Percentiles rank a stretch among this genome's conserved stretches.
Conservation (phyloP, 768 basidiomycete species). For the Tulasnella sp. region DNA sequence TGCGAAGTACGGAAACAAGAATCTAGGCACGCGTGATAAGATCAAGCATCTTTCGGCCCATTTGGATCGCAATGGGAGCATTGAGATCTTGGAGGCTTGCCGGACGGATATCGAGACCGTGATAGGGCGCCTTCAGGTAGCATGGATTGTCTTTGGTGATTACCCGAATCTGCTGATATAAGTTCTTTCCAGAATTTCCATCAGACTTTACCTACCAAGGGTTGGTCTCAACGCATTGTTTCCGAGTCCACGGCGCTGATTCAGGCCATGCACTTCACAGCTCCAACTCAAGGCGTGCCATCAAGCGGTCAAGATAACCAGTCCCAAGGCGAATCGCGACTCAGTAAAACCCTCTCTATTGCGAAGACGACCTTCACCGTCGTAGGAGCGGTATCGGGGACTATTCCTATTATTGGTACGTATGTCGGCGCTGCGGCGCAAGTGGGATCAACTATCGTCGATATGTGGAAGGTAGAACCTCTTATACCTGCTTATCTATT, state of each 20-base stretch:
- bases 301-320: no score
- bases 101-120: not conserved
- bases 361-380: no score
- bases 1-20: not conserved
- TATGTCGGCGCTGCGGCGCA: not conserved
- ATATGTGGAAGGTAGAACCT: not conserved
- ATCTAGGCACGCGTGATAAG: not conserved
- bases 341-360: no score
- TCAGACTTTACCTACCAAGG: no score
- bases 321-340: no score
- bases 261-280: no score
- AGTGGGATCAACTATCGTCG: not conserved
- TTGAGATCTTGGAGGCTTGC: not conserved
- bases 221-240: no score
- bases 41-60: not conserved
- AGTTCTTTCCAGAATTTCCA: not conserved
- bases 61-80: not conserved
- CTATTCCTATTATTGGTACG: not conserved
- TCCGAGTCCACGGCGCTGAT: no score
- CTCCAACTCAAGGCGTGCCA: no score
- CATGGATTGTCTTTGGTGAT: no score
- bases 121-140: not conserved
- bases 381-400: no score
- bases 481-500: no score
- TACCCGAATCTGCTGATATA: not conserved